Base-by-base conservation (phyloP, 148 eudicot genomes). In the Dysphania ambrosioides region DNA sequence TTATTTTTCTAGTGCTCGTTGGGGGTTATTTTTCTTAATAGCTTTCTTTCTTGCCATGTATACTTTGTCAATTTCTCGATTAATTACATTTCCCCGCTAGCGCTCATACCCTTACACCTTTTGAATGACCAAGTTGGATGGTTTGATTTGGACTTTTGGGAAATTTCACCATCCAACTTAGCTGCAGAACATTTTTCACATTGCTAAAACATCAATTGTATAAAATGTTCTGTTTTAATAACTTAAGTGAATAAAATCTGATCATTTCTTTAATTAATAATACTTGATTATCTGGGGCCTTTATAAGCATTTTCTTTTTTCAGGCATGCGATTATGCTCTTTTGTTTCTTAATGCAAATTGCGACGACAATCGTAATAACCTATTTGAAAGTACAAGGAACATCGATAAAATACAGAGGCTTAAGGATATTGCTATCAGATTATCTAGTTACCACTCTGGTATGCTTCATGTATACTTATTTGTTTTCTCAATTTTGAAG, bases 271-370 rank as follows among this genome's bases (percentile, higher is more conserved):
- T 53, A 13, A 49, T 61, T 36, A 11, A 59, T 16, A 47, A 55
- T 13, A 56, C 40, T n/a, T 64, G 34, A 31, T 30, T 18, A 5
- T 44, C 30, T 66, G 8, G 26, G 41, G 26, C n/a, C 21, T 64
- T 38, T 63, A 13, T 31, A 24, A 34, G 56, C 49, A 1, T 55
- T 55, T 24, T 62, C 16, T 11, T 16, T 66, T 36, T 49, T 18
- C 41, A 86, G 93, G 91, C 97, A 30, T 90, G 92, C 66, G 90
- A 88, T 72, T 80, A 81, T 81, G 97, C 95, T 72, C 78, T 84
- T 38, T 69, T 74, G 62, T 79, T 77, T 74, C 38, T 78, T 62
- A 53, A 82, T 47, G 53, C 27, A 62, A 73, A 73, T 55, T 66
- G 79, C 68, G 77, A 75, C 61, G 19, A 44, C 29, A 59, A 66